Conservation (phyloP, 1,284 basidiomycete genomes). For the Microbotryomycetes sp. region DNA sequence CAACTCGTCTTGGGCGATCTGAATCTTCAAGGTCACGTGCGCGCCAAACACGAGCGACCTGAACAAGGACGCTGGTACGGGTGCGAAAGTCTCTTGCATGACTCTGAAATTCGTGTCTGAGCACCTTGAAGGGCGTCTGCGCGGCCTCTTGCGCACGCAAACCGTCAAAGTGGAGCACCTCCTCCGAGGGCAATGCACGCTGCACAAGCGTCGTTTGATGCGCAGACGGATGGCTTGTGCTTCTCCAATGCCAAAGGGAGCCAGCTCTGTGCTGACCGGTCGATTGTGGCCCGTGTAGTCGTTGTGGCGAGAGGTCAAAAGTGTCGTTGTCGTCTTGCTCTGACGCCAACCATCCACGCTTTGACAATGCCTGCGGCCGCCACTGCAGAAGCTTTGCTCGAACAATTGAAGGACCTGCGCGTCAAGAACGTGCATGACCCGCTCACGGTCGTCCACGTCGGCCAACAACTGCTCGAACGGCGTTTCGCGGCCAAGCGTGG, state of each 20-base stretch:
- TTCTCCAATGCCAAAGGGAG: too few species aligned
- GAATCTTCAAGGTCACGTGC: constrained; percentile 72
- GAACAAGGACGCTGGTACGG: constrained; percentile 47
- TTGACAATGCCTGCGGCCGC: background rate
- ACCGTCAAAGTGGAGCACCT: too few species aligned
- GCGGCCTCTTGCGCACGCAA: too few species aligned
- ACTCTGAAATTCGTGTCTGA: too few species aligned
- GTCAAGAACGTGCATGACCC: background rate
- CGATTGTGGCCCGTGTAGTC: too few species aligned
- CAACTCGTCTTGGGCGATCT: constrained; percentile 72
- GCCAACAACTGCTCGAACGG: background rate
- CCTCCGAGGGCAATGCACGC: too few species aligned
- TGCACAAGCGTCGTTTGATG: too few species aligned
- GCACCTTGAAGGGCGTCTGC: too few species aligned
- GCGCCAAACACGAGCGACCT: constrained; percentile 75
- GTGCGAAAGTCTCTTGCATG: background rate
- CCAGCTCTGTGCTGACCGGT: too few species aligned
- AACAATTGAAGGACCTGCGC: background rate
- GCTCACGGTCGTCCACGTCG: background rate
- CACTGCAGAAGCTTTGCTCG: background rate
- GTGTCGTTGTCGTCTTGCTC: background rate
- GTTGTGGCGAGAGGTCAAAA: background rate
- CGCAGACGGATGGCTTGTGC: too few species aligned
- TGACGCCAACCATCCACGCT: background rate
- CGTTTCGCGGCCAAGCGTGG: background rate